Evolutionary conservation across 2,329 filamentous ascomycete genomes (phyloP).

Genomic region (Aspergillus sergii): DNA sequence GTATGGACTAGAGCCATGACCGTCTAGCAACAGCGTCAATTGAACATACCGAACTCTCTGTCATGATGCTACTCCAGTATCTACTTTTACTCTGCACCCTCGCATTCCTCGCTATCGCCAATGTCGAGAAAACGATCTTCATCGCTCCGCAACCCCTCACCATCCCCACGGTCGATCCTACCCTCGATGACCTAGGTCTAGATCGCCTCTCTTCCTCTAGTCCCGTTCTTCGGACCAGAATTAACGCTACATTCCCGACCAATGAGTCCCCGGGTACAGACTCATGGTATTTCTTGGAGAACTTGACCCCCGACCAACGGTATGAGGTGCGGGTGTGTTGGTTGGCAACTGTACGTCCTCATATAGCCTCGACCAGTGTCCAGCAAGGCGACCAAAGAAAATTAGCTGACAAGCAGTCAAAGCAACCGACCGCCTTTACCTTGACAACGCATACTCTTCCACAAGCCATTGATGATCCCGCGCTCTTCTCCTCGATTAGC

Average conservation of each 20-base stretch:
- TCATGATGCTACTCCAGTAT: slow-evolving; percentile 14
- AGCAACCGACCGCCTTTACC: slow-evolving; percentile 86
- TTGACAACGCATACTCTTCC: slow-evolving; percentile 66
- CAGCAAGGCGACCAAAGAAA: background rate
- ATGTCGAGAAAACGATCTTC: slow-evolving; percentile 92
- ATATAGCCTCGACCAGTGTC: background rate
- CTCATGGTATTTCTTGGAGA: slow-evolving; percentile 78
- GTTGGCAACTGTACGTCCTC: slow-evolving; percentile 75
- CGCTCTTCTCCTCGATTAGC: slow-evolving; percentile 67
- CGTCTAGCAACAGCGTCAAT: background rate
- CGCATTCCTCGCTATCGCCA: slow-evolving; percentile 53
- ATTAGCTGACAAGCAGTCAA: slow-evolving; percentile 17
- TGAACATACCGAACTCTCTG: no score
- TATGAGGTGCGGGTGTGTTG: slow-evolving; percentile 95
- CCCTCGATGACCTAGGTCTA: slow-evolving; percentile 64
- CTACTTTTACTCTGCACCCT: slow-evolving; percentile 24
- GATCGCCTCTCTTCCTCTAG: slow-evolving; percentile 63
- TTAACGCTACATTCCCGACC: slow-evolving; percentile 70
- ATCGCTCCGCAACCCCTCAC: slow-evolving; percentile 64
- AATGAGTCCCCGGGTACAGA: slow-evolving; percentile 58
- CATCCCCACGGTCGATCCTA: slow-evolving; percentile 59
- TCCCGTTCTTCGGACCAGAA: slow-evolving; percentile 61
- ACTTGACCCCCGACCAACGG: slow-evolving; percentile 69
- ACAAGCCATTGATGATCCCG: slow-evolving; percentile 62
- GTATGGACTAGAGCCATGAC: background rate